Base-by-base conservation (phyloP, 257 asterid species). In the Solanum lycopersicoides region DNA sequence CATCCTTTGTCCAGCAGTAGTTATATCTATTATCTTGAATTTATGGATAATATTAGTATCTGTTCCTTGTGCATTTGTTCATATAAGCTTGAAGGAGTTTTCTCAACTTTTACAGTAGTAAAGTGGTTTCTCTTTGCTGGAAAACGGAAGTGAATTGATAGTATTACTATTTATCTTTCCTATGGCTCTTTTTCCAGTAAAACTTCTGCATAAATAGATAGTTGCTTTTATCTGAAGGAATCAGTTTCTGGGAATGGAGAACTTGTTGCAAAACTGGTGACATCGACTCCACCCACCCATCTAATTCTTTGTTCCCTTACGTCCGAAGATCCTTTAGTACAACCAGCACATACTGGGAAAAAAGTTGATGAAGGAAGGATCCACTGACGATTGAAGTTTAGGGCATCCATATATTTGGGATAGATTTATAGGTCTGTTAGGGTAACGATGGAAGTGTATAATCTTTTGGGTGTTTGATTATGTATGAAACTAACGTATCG, bases 271-370 rank as follows among this genome's bases (percentile, higher is more conserved):
- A 95, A 92, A 89, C 92, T 93, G 1, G 86, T 44, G 45, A 95
- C 98, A 75, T 90, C 89, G 16, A 45, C 53, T 44, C 91, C 94
- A 82, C 92, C 95, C 92, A 95, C 42, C 96, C 99, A 53, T 95
- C 98, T 28, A 95, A 91, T 86, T 93, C 96, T 88, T 91, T 95
- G 86, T 75, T 95, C 59, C 99, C 96, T 28, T n/a, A n/a, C n/a
- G n/a, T n/a, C n/a, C n/a, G n/a, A n/a, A n/a, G n/a, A n/a, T n/a
- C n/a, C n/a, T n/a, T n/a, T n/a, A n/a, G n/a, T n/a, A n/a, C n/a
- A n/a, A n/a, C n/a, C n/a, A n/a, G n/a, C n/a, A n/a, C n/a, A n/a
- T n/a, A n/a, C n/a, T n/a, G n/a, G n/a, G n/a, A n/a, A n/a, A n/a
- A n/a, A n/a, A n/a, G n/a, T n/a, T n/a, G n/a, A n/a, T n/a, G n/a